Evolutionary conservation across 2,329 filamentous ascomycete species (phyloP).

Genomic region (Exophiala phaeomuriformis): DNA sequence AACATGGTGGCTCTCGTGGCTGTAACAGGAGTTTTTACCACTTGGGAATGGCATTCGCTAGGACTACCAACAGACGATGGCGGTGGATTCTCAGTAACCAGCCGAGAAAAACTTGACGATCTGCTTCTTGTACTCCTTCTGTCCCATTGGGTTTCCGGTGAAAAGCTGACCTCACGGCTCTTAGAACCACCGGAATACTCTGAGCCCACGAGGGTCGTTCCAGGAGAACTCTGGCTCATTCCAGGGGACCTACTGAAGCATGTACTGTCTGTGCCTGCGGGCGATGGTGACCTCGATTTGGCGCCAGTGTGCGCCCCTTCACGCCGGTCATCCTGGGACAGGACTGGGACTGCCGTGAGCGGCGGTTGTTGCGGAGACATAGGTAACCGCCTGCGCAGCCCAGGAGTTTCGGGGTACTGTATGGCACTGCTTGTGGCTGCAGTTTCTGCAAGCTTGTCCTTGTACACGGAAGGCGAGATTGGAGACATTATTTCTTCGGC

Average conservation of each 20-base stretch:
- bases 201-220: neutral
- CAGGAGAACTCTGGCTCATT: neutral
- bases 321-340: neutral
- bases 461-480: neutral
- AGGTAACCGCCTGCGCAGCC: conserved; percentile 1
- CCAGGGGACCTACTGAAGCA: neutral
- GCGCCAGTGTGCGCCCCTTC: neutral
- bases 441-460: neutral
- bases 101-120: no score
- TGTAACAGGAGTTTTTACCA: no score
- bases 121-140: neutral
- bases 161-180: no score
- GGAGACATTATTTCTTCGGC: neutral
- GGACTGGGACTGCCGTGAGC: neutral
- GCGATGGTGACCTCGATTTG: neutral
- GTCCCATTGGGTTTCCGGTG: neutral
- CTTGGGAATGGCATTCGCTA: no score
- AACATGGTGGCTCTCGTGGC: no score
- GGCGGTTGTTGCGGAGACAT: neutral
- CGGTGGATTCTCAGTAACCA: neutral
- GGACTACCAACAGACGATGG: no score
- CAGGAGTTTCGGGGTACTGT: conserved; percentile 5
- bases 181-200: neutral
- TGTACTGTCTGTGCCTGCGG: neutral
- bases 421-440: conserved; percentile 8